phyloP scores from a whole-genome alignment of 1,284 basidiomycete genomes.

The Rhodotorula sp. region DNA sequence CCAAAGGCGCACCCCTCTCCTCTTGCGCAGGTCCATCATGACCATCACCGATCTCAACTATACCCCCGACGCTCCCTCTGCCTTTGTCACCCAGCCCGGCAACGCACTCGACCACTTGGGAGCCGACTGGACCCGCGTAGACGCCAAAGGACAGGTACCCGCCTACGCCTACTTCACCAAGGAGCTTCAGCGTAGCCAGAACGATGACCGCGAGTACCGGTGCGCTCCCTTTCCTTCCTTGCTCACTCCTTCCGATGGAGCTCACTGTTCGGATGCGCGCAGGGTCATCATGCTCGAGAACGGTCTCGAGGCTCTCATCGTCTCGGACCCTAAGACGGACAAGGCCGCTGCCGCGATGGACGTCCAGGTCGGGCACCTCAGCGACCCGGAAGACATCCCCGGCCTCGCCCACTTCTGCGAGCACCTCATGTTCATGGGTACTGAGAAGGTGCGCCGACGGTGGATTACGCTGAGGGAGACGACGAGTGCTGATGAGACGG shows the following conservation, averaged over 20 bases:
- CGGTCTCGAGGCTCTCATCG: constrained; percentile 79
- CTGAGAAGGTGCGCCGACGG: constrained; percentile 51
- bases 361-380: constrained; percentile 91
- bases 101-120: constrained; percentile 26
- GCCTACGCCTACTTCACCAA: constrained; percentile 61
- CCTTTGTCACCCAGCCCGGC: constrained; percentile 24
- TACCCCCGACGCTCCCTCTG: constrained; percentile 26
- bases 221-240: neutral
- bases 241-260: too few species aligned
- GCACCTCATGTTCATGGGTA: constrained; percentile 88
- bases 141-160: constrained; percentile 15
- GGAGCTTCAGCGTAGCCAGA: constrained; percentile 70
- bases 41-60: constrained; percentile 24
- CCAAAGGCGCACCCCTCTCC: neutral
- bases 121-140: neutral
- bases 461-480: neutral
- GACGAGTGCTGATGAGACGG: neutral
- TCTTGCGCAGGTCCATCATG: constrained; percentile 1
- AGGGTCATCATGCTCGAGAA: constrained; percentile 80
- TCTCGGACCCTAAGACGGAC: constrained; percentile 85
- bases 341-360: constrained; percentile 91
- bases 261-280: neutral
- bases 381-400: constrained; percentile 66
- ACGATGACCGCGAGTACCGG: constrained; percentile 73
- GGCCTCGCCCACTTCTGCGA: constrained; percentile 72